These are phyloP conservation scores for Guadua angustifolia DNA, from an alignment of 176 grass and related monocot genomes.

Conservation along the genomic window DNA sequence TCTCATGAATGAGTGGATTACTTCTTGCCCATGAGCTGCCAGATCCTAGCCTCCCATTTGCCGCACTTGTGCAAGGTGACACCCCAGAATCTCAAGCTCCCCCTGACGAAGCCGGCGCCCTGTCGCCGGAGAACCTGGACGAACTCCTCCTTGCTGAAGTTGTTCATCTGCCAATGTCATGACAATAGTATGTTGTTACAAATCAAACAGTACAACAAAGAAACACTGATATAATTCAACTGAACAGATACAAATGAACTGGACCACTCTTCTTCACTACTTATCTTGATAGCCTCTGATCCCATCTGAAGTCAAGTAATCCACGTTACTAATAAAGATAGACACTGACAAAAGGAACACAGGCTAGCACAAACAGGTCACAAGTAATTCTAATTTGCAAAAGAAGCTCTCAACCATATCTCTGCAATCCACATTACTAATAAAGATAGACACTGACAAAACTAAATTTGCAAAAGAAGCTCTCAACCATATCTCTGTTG, in stretches of 20 bases:
- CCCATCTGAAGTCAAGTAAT: too few relatives aligned
- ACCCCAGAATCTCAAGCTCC: slow-evolving; percentile 66
- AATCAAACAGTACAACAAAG: not conserved
- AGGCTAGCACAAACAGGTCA: not conserved
- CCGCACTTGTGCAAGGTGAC: slow-evolving; percentile 82
- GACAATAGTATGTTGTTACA: not conserved
- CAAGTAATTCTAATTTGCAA: not conserved
- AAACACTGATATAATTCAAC: too few relatives aligned
- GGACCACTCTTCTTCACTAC: not conserved
- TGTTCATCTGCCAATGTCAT: slow-evolving; percentile 54
- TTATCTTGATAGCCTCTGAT: slow-evolving; percentile 16
- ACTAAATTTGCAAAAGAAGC: too few relatives aligned
- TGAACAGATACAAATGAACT: slow-evolving; percentile 10
- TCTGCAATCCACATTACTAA: not conserved
- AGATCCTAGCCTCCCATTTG: slow-evolving; percentile 75
- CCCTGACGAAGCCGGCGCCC: slow-evolving; percentile 60
- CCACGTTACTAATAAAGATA: too few relatives aligned
- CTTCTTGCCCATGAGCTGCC: slow-evolving; percentile 80
- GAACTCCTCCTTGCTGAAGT: slow-evolving; percentile 72
- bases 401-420: not conserved
- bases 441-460: not conserved
- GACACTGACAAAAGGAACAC: too few relatives aligned
- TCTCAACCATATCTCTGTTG: too few relatives aligned
- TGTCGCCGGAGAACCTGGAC: slow-evolving; percentile 73
- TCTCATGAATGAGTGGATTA: slow-evolving; percentile 10